A percentile compares a stretch with the other conserved stretches of the same genome.
These are phyloP conservation scores for Monilinia aucupariae DNA, from an alignment of 2,329 filamentous ascomycete genomes.

Conservation along the genomic window DNA sequence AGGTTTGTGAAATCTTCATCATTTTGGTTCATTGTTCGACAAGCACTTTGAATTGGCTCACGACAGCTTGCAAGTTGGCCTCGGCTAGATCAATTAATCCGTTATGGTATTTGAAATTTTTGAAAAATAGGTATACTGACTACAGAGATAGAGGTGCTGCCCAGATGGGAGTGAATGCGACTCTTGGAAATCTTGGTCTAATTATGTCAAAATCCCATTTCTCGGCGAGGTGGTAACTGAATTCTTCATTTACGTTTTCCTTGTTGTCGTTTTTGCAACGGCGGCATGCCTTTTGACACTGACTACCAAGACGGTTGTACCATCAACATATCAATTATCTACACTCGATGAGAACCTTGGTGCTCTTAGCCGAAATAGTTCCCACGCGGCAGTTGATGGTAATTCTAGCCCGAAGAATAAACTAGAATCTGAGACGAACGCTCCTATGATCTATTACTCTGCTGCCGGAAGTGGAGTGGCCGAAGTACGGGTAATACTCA, in stretches of 20 bases:
- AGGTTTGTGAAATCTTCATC: constrained; percentile 40
- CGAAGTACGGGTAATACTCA: constrained; percentile 96
- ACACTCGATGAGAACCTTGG: constrained; percentile 91
- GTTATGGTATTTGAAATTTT: neutral
- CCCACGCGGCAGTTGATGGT: constrained; percentile 38
- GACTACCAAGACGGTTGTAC: constrained; percentile 88
- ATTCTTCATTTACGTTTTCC: constrained; percentile 67
- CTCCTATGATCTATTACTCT: constrained; percentile 90
- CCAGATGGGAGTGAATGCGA: constrained; percentile 48
- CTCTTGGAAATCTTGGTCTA: constrained; percentile 61
- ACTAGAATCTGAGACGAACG: constrained; percentile 34
- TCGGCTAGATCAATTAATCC: neutral
- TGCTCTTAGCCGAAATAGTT: constrained; percentile 48
- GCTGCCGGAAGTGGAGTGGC: constrained; percentile 94
- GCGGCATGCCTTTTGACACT: constrained; percentile 75
- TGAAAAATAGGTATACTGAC: constrained; percentile 22
- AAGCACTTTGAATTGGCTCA: neutral
- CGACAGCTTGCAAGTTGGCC: neutral
- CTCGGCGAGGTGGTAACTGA: constrained; percentile 57
- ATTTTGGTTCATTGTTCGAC: neutral
- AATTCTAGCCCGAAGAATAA: constrained; percentile 39
- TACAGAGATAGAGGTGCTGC: constrained; percentile 47
- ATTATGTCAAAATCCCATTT: constrained; percentile 30
- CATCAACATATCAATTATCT: constrained; percentile 77
- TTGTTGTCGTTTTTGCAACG: constrained; percentile 64